Conservation (phyloP, 2,329 filamentous ascomycete genomes). For the Microsporum audouinii region DNA sequence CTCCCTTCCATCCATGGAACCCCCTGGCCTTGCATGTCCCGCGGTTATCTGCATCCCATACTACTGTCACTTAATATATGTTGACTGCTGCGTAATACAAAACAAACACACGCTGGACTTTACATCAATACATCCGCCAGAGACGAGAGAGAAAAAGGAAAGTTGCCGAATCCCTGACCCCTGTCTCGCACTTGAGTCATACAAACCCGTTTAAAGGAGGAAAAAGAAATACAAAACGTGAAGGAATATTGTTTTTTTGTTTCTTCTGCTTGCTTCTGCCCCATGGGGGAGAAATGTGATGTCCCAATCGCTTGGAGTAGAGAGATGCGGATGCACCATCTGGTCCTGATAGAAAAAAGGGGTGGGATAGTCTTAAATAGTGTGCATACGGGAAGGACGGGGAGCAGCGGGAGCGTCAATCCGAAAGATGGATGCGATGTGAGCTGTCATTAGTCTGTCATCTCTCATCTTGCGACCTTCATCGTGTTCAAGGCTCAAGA, state of each 20-base stretch:
- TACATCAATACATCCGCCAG: not conserved
- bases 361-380: too few species aligned
- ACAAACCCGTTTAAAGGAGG: not conserved
- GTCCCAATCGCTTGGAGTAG: not conserved
- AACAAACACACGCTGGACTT: not conserved
- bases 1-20: not conserved
- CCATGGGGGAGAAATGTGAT: constrained; percentile 4
- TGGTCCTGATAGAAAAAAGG: too few species aligned
- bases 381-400: not conserved
- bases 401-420: not conserved
- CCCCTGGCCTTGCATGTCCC: not conserved
- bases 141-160: constrained; percentile 6
- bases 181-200: not conserved
- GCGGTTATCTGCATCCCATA: not conserved
- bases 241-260: constrained; percentile 1
- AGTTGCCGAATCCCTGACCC: constrained; percentile 6
- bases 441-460: too few species aligned
- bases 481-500: not conserved
- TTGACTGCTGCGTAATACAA: not conserved
- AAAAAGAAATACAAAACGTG: not conserved
- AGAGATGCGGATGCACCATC: not conserved
- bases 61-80: not conserved
- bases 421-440: not conserved
- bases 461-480: not conserved
- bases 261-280: not conserved